Evolutionary conservation across 176 grass and related monocot genomes (phyloP).

Genomic region (Bromus sterilis): DNA sequence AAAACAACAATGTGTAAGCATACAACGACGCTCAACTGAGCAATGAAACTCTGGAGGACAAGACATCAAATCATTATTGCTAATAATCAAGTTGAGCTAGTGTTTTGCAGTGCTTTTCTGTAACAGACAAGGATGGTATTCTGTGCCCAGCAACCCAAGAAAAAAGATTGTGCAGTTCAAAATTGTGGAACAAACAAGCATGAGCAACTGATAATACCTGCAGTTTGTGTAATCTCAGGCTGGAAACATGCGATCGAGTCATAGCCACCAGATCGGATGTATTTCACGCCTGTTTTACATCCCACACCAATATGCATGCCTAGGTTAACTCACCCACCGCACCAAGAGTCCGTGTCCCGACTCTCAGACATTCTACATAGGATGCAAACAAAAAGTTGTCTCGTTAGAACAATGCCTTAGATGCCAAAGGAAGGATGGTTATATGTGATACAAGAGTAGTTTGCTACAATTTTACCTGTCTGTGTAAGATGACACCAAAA

Average conservation of each 20-base stretch:
- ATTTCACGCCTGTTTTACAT: background rate
- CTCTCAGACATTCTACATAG: background rate
- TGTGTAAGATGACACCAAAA: background rate
- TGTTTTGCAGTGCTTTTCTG: background rate
- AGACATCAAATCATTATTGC: background rate
- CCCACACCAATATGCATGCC: background rate
- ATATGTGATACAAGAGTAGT: background rate
- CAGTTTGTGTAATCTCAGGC: background rate
- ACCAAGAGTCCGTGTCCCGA: background rate
- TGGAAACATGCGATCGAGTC: background rate
- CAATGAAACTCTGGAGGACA: background rate
- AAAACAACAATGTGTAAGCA: background rate
- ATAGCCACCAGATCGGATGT: too few species aligned
- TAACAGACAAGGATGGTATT: background rate
- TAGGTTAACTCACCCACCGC: background rate
- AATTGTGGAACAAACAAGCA: too few species aligned
- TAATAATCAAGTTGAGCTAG: background rate
- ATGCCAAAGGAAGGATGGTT: background rate
- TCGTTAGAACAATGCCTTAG: background rate
- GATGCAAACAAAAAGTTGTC: background rate
- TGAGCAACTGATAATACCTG: background rate
- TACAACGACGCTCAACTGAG: background rate
- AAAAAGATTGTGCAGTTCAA: background rate
- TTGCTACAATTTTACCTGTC: slow-evolving; percentile 9
- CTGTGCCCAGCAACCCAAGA: background rate